phyloP scores from a whole-genome alignment of 371 early-diverging fungal genomes.

The Apophysomyces sp. region DNA sequence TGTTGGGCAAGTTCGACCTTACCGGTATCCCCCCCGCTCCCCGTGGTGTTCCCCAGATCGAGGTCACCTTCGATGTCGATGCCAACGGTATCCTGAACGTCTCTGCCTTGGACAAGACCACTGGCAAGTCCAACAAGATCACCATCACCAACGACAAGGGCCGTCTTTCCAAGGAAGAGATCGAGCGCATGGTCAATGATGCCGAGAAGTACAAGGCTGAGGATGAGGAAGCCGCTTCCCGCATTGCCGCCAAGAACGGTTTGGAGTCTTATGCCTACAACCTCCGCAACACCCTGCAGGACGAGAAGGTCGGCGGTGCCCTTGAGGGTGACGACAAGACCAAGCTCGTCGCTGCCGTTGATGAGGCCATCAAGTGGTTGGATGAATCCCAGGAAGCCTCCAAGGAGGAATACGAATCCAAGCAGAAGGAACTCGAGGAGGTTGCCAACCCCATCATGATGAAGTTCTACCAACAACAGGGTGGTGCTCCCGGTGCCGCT shows the following conservation, averaged over 20 bases:
- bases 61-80: constrained; percentile 97
- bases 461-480: constrained; percentile 73
- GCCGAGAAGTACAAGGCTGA: constrained; percentile 97
- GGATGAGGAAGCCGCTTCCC: constrained; percentile 88
- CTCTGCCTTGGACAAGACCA: constrained; percentile 93
- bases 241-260: constrained; percentile 88
- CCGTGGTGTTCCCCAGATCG: constrained; percentile 97
- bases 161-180: constrained; percentile 96
- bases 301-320: constrained; percentile 85
- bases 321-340: constrained; percentile 84
- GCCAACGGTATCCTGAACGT: constrained; percentile 98
- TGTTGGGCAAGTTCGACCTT: constrained; percentile 79
- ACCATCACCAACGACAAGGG: constrained; percentile 99
- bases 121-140: constrained; percentile 92
- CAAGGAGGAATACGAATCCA: constrained; percentile 93
- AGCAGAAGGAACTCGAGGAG: constrained; percentile 94
- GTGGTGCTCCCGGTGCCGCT: constrained; percentile 56
- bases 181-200: constrained; percentile 95
- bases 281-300: constrained; percentile 85
- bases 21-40: constrained; percentile 96
- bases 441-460: constrained; percentile 96
- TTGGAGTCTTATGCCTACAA: constrained; percentile 94
- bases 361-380: constrained; percentile 84
- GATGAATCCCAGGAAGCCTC: constrained; percentile 86
- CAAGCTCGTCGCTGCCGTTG: constrained; percentile 77